Conservation (phyloP, 148 eudicot genomes). For the Simmondsia chinensis region DNA sequence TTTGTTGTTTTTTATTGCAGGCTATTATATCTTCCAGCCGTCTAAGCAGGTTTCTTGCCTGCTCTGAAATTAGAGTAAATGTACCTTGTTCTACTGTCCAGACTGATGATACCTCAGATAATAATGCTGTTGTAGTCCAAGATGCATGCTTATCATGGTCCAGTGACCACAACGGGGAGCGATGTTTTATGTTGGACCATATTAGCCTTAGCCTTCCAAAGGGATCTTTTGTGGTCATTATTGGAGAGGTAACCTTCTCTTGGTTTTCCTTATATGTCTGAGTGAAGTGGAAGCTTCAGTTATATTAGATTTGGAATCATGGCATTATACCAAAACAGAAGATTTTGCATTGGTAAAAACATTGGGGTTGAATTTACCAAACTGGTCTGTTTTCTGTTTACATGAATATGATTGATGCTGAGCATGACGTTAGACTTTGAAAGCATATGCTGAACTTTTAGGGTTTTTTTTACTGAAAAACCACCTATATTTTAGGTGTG, state of each 20-base stretch:
- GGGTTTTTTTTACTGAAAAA: no score
- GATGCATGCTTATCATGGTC: constrained; percentile 83
- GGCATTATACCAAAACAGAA: no score
- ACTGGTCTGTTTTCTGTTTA: no score
- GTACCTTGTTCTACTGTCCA: constrained; percentile 23
- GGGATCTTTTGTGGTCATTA: constrained; percentile 64
- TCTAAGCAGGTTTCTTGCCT: constrained; percentile 68
- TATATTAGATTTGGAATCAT: no score
- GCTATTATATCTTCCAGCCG: constrained; percentile 75
- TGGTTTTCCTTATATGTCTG: no score
- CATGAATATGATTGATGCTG: no score
- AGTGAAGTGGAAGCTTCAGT: no score
- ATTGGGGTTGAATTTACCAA: no score
- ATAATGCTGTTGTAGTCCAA: constrained; percentile 41
- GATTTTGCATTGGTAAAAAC: no score
- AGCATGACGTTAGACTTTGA: no score
- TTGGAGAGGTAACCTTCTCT: constrained; percentile 83
- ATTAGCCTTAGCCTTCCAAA: constrained; percentile 58
- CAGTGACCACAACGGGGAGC: constrained; percentile 30
- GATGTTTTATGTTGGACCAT: constrained; percentile 35
- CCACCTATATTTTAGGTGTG: no score
- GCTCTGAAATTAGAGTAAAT: constrained; percentile 38
- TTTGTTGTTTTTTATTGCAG: constrained; percentile 21
- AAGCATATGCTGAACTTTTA: no score
- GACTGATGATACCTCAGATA: constrained; percentile 18